phyloP scores from a whole-genome alignment of 2,329 filamentous ascomycete species.

The Madurella fahalii region DNA sequence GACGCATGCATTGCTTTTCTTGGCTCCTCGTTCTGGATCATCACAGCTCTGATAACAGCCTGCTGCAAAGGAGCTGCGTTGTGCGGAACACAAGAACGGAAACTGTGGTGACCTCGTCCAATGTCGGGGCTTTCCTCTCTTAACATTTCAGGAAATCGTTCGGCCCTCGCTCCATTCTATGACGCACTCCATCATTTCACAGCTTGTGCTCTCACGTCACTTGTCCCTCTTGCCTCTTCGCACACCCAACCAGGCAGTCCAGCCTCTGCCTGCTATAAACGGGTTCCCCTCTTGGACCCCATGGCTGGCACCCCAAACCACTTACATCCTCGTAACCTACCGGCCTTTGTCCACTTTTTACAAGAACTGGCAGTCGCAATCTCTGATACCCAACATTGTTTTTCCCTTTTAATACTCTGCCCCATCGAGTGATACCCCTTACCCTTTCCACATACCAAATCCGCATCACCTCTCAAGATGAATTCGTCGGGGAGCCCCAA shows the following conservation, averaged over 20 bases:
- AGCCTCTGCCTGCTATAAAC: not conserved
- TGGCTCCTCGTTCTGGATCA: not conserved
- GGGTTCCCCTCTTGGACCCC: not conserved
- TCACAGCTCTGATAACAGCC: not conserved
- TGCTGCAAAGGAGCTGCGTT: no score
- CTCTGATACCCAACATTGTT: conserved; percentile 4
- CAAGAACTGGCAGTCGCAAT: not conserved
- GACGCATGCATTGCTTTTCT: conserved; percentile 18
- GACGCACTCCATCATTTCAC: conserved; percentile 18
- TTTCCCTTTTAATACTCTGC: not conserved
- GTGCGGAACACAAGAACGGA: no score
- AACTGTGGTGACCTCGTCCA: not conserved
- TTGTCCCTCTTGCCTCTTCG: not conserved
- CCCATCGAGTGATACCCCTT: not conserved
- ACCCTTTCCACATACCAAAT: not conserved
- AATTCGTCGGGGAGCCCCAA: conserved; percentile 23
- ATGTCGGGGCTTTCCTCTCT: not conserved
- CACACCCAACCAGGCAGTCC: not conserved
- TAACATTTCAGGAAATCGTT: conserved; percentile 8
- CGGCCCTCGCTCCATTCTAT: conserved; percentile 16
- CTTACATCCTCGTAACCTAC: not conserved
- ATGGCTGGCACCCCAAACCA: not conserved
- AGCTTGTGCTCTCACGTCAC: conserved; percentile 14
- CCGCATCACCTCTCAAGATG: conserved; percentile 16
- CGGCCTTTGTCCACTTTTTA: not conserved